Evolutionary conservation across 139 green algal species (phyloP).

Genomic region (Chlamydomonas sp.): DNA sequence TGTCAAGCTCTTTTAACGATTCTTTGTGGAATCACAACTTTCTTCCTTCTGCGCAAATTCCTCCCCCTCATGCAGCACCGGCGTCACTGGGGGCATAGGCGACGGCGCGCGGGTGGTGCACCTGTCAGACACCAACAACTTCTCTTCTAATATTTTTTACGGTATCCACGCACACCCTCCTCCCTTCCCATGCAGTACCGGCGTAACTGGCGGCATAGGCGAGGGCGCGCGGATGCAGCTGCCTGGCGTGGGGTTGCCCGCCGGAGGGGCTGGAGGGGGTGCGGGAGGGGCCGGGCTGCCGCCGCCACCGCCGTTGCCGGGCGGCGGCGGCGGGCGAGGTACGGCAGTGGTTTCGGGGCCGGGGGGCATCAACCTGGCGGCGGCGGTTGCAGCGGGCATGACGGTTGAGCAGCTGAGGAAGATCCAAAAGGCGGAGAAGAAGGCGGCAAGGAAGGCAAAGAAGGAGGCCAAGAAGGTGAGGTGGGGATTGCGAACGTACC

Average conservation of each 20-base stretch:
- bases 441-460: conserved; percentile 17
- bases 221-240: conserved; percentile 37
- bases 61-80: conserved; percentile 2
- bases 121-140: no score
- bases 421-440: conserved; percentile 41
- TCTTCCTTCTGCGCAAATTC: no score
- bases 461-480: conserved; percentile 15
- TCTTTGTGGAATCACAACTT: no score
- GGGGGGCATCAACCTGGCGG: neutral
- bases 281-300: neutral
- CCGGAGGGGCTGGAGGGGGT: neutral
- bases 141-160: no score
- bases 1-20: no score
- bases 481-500: no score
- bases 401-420: conserved; percentile 40
- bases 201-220: neutral
- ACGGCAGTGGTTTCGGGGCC: neutral
- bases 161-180: no score
- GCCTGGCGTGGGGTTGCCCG: neutral
- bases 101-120: no score
- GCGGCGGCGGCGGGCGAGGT: neutral
- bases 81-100: neutral
- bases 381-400: conserved; percentile 3
- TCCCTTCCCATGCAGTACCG: conserved; percentile 2
- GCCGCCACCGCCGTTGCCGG: neutral